Conservation (phyloP, 768 basidiomycete genomes). For the Suillus placidus region DNA sequence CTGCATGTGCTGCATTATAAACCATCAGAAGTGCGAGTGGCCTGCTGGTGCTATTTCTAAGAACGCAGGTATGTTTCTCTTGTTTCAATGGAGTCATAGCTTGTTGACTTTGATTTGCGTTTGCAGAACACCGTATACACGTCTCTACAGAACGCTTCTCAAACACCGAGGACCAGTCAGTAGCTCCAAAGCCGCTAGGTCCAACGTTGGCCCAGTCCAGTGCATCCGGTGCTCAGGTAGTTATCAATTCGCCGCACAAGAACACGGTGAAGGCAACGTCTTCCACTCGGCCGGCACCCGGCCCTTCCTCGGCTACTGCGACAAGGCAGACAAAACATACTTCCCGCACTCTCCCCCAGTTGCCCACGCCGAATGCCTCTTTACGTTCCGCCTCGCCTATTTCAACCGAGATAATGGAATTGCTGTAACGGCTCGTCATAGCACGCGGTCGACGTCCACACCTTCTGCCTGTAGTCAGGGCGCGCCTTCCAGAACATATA, state of each 20-base stretch:
- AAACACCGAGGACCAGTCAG: not conserved
- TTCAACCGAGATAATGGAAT: not conserved
- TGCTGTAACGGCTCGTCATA: not conserved
- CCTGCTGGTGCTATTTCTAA: not conserved
- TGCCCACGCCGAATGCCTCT: not conserved
- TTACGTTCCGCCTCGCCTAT: not conserved
- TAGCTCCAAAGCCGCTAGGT: not conserved
- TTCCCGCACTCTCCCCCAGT: not conserved
- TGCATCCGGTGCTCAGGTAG: not conserved
- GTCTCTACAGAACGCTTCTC: not conserved
- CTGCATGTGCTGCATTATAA: not conserved
- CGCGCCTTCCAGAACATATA: too few relatives aligned
- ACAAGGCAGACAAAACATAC: not conserved
- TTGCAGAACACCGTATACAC: not conserved
- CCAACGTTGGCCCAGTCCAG: not conserved
- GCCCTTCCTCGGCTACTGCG: not conserved
- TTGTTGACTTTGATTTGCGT: not conserved
- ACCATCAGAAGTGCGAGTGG: not conserved
- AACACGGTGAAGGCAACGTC: not conserved
- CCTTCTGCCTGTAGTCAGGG: too few relatives aligned
- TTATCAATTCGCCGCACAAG: not conserved
- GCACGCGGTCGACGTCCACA: too few relatives aligned
- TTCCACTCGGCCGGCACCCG: not conserved
- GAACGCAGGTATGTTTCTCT: not conserved
- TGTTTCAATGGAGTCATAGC: not conserved